phyloP scores from a whole-genome alignment of 257 asterid genomes.

The Echites panduratus region DNA sequence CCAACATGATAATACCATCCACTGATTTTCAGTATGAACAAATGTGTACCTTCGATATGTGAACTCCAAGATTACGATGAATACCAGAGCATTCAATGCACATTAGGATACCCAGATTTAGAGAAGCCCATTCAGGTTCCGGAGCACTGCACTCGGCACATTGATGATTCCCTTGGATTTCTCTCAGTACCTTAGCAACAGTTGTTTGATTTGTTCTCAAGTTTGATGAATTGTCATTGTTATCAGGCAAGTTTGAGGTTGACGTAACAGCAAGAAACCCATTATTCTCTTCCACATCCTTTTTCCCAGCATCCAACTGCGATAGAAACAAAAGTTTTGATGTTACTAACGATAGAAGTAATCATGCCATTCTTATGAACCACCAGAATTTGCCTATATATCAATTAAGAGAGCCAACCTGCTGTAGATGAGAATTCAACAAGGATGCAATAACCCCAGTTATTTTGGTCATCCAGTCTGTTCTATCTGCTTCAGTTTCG shows the following conservation, averaged over 20 bases:
- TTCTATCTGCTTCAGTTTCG: conserved; percentile 92
- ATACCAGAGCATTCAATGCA: conserved; percentile 98
- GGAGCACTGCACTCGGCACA: conserved; percentile 89
- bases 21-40: not conserved
- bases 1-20: not conserved
- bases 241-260: conserved; percentile 30
- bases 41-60: conserved; percentile 74
- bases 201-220: conserved; percentile 44
- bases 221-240: conserved; percentile 34
- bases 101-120: conserved; percentile 84
- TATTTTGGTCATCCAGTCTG: conserved; percentile 95
- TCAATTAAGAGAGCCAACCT: conserved; percentile 37
- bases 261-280: conserved; percentile 36
- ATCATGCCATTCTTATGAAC: conserved; percentile 10
- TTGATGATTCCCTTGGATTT: conserved; percentile 72
- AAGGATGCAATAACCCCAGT: conserved; percentile 84
- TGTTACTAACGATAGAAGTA: conserved; percentile 5
- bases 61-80: conserved; percentile 99
- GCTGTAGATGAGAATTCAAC: conserved; percentile 82
- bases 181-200: conserved; percentile 72
- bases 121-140: conserved; percentile 97
- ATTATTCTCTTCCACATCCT: conserved; percentile 23
- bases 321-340: conserved; percentile 18
- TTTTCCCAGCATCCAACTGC: conserved; percentile 60
- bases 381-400: conserved; percentile 12